Percentiles rank a stretch among this genome's conserved stretches.
phyloP scores from a whole-genome alignment of 192 early-diverging fungal genomes.

The Coemansia sp. region DNA sequence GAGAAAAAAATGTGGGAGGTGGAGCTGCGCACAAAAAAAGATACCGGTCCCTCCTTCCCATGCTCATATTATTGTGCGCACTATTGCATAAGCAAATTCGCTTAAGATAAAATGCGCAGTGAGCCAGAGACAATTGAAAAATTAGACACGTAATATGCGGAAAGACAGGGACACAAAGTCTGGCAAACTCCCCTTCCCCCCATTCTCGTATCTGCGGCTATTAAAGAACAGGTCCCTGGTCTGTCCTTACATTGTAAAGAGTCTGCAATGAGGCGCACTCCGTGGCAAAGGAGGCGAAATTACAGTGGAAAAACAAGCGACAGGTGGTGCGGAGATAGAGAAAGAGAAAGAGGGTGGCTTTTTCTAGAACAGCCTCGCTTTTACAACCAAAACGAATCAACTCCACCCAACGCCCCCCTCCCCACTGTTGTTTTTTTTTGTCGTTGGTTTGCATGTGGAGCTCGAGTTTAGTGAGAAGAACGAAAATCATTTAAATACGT shows the following conservation, averaged over 20 bases:
- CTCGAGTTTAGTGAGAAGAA: neutral
- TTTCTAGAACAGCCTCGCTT: constrained; percentile 1
- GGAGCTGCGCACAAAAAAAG: neutral
- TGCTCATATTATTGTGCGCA: neutral
- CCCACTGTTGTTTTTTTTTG: neutral
- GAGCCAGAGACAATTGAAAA: neutral
- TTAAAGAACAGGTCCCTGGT: neutral
- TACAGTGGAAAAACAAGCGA: neutral
- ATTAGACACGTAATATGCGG: constrained; percentile 5
- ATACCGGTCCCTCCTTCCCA: neutral
- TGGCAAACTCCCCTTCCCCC: neutral
- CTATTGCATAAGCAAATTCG: neutral
- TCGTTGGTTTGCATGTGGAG: constrained; percentile 1
- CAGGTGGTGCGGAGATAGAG: neutral
- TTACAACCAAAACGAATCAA: neutral
- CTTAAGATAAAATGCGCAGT: constrained; percentile 3
- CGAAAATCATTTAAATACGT: neutral
- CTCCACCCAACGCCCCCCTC: neutral
- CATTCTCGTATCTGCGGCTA: neutral
- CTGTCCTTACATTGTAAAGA: neutral
- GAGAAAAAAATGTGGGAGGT: neutral
- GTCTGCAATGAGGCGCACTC: constrained; percentile 1
- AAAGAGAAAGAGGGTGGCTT: neutral
- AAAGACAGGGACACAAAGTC: neutral
- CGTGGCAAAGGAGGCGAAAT: neutral